Conservation (phyloP, 176 grass and related monocot species). For the bread wheat (Triticum aestivum) region DNA sequence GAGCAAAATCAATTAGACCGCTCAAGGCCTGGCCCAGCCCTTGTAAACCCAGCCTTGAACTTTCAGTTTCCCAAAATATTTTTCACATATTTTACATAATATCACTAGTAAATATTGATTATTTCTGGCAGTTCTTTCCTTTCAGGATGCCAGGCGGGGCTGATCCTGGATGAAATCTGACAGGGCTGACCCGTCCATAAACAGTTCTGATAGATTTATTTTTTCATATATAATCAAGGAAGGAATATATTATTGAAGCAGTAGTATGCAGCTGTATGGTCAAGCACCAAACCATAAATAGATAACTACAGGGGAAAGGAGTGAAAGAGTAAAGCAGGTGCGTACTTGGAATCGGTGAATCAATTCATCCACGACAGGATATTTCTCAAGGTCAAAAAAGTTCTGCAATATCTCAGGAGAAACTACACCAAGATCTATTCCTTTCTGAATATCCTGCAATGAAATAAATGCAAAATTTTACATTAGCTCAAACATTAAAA, state of each 20-base stretch:
- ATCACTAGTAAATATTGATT: not conserved
- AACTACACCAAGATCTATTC: constrained; percentile 93
- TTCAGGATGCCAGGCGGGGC: not conserved
- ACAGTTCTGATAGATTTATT: not conserved
- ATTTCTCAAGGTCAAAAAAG: constrained; percentile 98
- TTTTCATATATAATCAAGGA: not conserved
- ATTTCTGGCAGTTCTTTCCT: not conserved
- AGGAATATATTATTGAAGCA: not conserved
- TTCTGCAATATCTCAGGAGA: constrained; percentile 97
- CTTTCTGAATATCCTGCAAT: constrained; percentile 85
- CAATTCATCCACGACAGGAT: constrained; percentile 79
- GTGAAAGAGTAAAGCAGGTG: constrained; percentile 1
- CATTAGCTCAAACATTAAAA: constrained; percentile 8
- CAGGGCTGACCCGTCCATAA: not conserved
- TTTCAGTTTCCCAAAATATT: not conserved
- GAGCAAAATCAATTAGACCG: not conserved
- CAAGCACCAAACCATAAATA: not conserved
- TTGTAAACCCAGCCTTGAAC: not conserved
- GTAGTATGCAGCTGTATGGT: not conserved
- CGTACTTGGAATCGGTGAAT: constrained; percentile 93
- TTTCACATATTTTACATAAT: not conserved
- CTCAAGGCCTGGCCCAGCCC: not conserved
- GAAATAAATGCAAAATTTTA: constrained; percentile 21
- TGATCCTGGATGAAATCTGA: not conserved
- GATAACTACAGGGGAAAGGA: constrained; percentile 9